Percentiles rank a stretch among this genome's conserved stretches.
Evolutionary conservation across 2,329 filamentous ascomycete genomes (phyloP).

Genomic region (Taxawa tesnikishii): DNA sequence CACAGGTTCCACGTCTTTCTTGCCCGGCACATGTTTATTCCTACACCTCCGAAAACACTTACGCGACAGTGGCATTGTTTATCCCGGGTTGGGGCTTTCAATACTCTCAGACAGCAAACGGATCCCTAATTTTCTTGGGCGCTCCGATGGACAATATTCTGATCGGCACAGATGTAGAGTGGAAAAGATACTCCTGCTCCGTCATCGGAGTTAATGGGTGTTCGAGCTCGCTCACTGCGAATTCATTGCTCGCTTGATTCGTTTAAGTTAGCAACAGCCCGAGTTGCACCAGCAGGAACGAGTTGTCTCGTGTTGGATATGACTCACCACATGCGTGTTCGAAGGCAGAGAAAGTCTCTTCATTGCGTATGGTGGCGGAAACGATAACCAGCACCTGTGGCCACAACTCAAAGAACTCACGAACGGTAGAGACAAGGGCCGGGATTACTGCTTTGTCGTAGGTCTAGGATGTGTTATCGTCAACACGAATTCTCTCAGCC

Average conservation of each 20-base stretch:
- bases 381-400: constrained; percentile 50
- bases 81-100: no score
- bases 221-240: constrained; percentile 17
- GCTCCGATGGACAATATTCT: constrained; percentile 16
- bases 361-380: constrained; percentile 58
- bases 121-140: constrained; percentile 5
- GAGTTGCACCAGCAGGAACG: not conserved
- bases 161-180: constrained; percentile 20
- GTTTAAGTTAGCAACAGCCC: no score
- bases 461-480: constrained; percentile 32
- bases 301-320: not conserved
- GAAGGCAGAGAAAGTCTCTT: constrained; percentile 55
- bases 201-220: constrained; percentile 17
- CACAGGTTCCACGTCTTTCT: no score
- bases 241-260: constrained; percentile 18
- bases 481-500: not conserved
- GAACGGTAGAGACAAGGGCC: constrained; percentile 51
- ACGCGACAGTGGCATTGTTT: no score
- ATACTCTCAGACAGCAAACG: constrained; percentile 4
- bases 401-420: constrained; percentile 47
- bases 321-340: constrained; percentile 42
- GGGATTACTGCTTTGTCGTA: constrained; percentile 57
- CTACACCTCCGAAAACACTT: no score
- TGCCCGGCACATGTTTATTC: no score
- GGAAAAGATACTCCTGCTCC: constrained; percentile 22